Conservation (phyloP, 192 early-diverging fungal genomes). For the Piromyces finnis region DNA sequence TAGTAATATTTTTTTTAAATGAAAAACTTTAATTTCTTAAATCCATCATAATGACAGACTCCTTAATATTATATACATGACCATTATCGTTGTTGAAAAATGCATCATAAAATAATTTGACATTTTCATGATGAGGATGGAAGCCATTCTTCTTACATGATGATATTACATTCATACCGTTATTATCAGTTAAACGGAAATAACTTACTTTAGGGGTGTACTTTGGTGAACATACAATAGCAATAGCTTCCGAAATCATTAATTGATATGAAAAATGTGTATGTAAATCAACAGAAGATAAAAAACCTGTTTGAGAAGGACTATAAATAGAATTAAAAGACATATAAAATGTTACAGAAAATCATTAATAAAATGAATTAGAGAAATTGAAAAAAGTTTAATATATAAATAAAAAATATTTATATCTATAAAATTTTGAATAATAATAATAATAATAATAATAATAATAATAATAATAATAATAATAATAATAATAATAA, state of each 20-base stretch:
- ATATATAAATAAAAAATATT: too few relatives aligned
- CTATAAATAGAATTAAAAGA: constrained; percentile 43
- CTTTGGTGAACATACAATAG: constrained; percentile 69
- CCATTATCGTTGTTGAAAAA: neutral
- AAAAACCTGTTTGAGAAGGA: constrained; percentile 85
- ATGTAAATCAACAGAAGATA: constrained; percentile 82
- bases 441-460: too few relatives aligned
- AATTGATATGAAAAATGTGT: constrained; percentile 82
- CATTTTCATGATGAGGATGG: constrained; percentile 58
- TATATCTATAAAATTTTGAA: too few relatives aligned
- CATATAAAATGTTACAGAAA: too few relatives aligned
- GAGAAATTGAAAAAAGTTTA: too few relatives aligned
- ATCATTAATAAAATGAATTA: too few relatives aligned
- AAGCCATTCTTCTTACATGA: constrained; percentile 52
- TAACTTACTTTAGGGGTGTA: constrained; percentile 55
- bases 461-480: too few relatives aligned
- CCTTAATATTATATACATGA: neutral
- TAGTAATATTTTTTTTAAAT: too few relatives aligned
- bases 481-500: too few relatives aligned
- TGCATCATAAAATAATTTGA: neutral
- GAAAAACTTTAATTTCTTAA: neutral
- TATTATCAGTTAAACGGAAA: constrained; percentile 72
- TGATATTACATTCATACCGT: constrained; percentile 58
- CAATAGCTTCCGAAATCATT: constrained; percentile 81
- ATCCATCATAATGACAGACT: neutral